Base-by-base conservation (phyloP, 2,329 filamentous ascomycete genomes). In the Chaetomiaceae sp. region DNA sequence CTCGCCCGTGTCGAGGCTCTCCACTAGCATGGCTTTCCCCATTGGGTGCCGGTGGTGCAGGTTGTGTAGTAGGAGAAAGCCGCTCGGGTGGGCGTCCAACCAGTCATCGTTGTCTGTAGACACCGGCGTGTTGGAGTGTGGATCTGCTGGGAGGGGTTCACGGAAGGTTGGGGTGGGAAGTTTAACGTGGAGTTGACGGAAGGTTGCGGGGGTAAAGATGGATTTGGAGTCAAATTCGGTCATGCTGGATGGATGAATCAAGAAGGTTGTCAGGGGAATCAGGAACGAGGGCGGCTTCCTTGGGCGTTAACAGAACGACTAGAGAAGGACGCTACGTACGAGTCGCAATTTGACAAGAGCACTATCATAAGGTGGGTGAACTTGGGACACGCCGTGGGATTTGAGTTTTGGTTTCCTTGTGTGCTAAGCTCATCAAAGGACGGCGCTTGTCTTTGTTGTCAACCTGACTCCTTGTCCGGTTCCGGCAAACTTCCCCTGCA, bases 11-110 rank as follows among this genome's bases (percentile, higher is more conserved):
- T 46, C 49, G 40, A 55, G 3, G 40, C 48, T 49, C 11, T 52
- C 21, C 21, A 55, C 5, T 0, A 55, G 34, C n/a, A 55, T 45
- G 21, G n/a, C 33, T 13, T 36, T 36, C 20, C 53, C 53, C n/a
- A 44, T 33, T 6, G 38, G 38, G 1, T 34, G 2, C 1, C 18
- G 8, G 7, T 5, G 7, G 7, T 45, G 21, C 16, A 55, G 14
- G n/a, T 33, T 42, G 34, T 43, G 48, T 27, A 52, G 40, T 0
- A 55, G 37, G 1, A 55, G 34, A 20, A 55, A 55, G 3, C 53
- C 53, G 5, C 13, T 13, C 3, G 27, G 14, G 45, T 55, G 49
- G 9, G 27, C 11, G 29, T 43, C 29, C 4, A 55, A 34, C 53
- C 53, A 55, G 20, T 2, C 10, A 3, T 48, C 18, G 38, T 44